Base-by-base conservation (phyloP, 345 rosid species). In the Lagerstroemia speciosa region DNA sequence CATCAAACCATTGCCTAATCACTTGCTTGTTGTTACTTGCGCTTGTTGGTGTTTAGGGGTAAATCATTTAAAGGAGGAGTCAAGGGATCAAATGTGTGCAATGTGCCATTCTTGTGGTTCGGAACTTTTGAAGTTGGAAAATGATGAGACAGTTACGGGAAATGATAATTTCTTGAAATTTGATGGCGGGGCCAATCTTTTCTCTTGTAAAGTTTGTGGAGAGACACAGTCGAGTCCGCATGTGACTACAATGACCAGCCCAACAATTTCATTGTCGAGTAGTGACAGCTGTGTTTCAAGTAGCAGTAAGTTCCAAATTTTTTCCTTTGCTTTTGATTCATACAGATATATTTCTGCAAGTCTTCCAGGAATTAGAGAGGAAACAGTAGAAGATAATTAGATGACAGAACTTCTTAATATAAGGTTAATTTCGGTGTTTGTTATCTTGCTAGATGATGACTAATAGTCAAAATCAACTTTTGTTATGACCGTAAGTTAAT, bases 241-340 rank as follows among this genome's bases (percentile, higher is more conserved):
- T 43, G 63, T 70, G 67, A 74, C 78, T 19, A 83, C 85, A 34
- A 72, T 79, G 73, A 85, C 83, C 77, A 84, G 87, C 77, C 88
- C 93, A 30, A 53, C 90, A 48, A 72, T 80, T 73, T 87, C 91
- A 0, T 75, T 86, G 61, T 84, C 91, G 8, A 82, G 79, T 70
- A 83, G 79, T 61, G 92, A 91, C 70, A 85, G 82, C 74, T 77
- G 88, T 66, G 77, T 74, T 71, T 89, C 95, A 37, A 85, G 91
- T 79, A 79, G 83, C 83, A 82, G 90, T 93, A 74, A 79, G 45
- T 70, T 67, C 64, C 57, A 71, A 55, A n/a, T 55, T n/a, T 26
- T 31, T 26, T 55, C 12, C 29, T 22, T n/a, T 29, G 33, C 34
- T 57, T 57, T 57, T 29, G 8, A 1, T 57, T 12, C 33, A 26